A percentile compares a stretch with the other conserved stretches of the same genome.
Conservation (phyloP, 1,284 basidiomycete genomes). For the Ustanciosporium gigantosporum region DNA sequence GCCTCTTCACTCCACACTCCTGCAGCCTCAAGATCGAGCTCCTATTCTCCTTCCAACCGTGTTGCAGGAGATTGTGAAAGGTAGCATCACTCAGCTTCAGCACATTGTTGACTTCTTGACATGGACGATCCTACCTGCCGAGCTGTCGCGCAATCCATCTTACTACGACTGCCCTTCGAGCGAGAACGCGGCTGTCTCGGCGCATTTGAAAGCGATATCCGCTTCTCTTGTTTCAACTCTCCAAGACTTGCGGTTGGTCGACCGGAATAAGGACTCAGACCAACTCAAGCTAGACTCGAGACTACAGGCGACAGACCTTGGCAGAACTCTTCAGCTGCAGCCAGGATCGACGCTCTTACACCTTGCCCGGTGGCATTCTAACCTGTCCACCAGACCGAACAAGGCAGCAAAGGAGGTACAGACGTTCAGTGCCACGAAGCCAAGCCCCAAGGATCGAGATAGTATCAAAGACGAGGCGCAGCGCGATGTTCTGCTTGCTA, state of each 20-base stretch:
- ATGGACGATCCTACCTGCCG: constrained; percentile 77
- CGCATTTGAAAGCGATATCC: constrained; percentile 20
- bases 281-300: background rate
- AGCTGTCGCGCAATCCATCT: constrained; percentile 78
- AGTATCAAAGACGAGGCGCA: constrained; percentile 3
- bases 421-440: constrained; percentile 6
- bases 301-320: constrained; percentile 17
- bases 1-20: constrained; percentile 80
- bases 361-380: constrained; percentile 21
- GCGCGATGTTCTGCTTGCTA: constrained; percentile 26
- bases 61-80: constrained; percentile 28
- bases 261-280: constrained; percentile 1
- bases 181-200: constrained; percentile 10
- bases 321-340: constrained; percentile 24
- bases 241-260: constrained; percentile 13
- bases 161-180: constrained; percentile 72
- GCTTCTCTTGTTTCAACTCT: constrained; percentile 16
- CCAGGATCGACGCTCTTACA: constrained; percentile 32
- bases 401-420: constrained; percentile 25
- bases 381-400: constrained; percentile 7
- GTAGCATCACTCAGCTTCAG: constrained; percentile 45
- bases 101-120: constrained; percentile 73
- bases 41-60: constrained; percentile 32
- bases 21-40: constrained; percentile 63
- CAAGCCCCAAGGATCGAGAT: constrained; percentile 4